phyloP scores from a whole-genome alignment of 192 early-diverging fungal genomes.

The Gonapodya prolifera region DNA sequence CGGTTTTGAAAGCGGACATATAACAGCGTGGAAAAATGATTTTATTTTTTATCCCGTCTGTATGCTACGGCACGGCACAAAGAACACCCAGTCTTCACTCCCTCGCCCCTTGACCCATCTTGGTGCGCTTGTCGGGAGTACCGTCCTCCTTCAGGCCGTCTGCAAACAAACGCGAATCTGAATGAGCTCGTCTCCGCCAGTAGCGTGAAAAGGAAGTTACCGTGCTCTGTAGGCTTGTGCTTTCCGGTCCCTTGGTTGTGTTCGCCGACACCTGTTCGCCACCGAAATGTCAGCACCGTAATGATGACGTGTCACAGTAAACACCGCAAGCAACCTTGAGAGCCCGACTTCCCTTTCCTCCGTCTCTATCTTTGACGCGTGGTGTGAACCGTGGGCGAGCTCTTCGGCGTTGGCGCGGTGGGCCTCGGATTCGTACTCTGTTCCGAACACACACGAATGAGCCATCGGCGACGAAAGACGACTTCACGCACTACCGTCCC shows the following conservation, averaged over 20 bases:
- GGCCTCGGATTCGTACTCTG: constrained; percentile 5
- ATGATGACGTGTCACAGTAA: background rate
- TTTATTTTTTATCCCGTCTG: too few species aligned
- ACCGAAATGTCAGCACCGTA: background rate
- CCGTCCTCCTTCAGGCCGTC: constrained; percentile 3
- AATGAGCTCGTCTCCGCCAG: background rate
- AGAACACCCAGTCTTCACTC: too few species aligned
- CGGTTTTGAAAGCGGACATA: too few species aligned
- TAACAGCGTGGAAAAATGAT: too few species aligned
- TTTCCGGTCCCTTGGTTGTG: background rate
- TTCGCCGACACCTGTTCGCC: background rate
- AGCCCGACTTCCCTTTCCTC: background rate
- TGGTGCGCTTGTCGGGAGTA: background rate
- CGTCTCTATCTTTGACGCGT: background rate
- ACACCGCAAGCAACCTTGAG: background rate
- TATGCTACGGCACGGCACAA: too few species aligned
- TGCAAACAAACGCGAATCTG: background rate
- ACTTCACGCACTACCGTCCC: too few species aligned
- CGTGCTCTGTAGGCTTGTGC: constrained; percentile 6
- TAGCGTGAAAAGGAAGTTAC: background rate
- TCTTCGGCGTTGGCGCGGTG: background rate
- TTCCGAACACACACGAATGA: background rate
- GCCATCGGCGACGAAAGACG: background rate
- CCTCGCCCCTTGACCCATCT: background rate
- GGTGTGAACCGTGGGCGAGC: constrained; percentile 1